phyloP scores from a whole-genome alignment of 805 yeast genomes.

The Kregervanrija delftensis region DNA sequence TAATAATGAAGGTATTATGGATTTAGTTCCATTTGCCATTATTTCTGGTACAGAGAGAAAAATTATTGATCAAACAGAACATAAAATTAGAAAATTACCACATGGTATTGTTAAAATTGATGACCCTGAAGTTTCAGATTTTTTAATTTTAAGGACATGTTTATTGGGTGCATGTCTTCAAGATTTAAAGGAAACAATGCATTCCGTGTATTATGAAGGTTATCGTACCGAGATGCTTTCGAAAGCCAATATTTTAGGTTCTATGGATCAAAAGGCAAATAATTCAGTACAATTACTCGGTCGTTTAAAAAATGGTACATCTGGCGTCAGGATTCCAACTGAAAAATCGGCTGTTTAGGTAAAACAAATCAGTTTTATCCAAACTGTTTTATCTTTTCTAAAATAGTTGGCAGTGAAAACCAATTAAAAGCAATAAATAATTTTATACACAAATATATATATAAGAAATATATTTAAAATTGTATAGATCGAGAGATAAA shows the following conservation, averaged over 20 bases:
- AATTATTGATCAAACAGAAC: conserved; percentile 59
- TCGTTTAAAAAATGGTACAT: no score
- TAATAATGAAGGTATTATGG: conserved; percentile 16
- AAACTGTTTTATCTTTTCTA: no score
- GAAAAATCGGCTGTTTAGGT: no score
- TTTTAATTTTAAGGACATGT: conserved; percentile 65
- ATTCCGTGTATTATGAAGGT: conserved; percentile 68
- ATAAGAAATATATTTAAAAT: no score
- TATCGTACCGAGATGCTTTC: conserved; percentile 50
- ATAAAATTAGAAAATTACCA: conserved; percentile 74
- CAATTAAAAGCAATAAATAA: no score
- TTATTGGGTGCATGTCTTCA: conserved; percentile 74
- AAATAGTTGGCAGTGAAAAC: no score
- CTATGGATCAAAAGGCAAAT: not conserved
- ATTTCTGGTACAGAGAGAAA: conserved; percentile 77
- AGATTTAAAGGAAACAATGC: conserved; percentile 71
- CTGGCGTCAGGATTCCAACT: no score
- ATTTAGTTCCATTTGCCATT: conserved; percentile 75
- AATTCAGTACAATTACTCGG: no score
- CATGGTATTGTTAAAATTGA: conserved; percentile 85
- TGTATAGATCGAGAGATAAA: no score
- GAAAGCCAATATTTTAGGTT: conserved; percentile 6
- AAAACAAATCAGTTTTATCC: no score
- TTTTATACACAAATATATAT: no score
- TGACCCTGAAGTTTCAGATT: conserved; percentile 75